phyloP scores from a whole-genome alignment of 306 rosid genomes.

The cucumber (Cucumis sativus) region Cucumber_9930_V3 NC_026660.2:10068501-10069000 shows the following conservation, averaged over 20 bases:
- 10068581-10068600: not conserved
- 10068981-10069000: conserved; percentile 17
- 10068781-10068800: conserved; percentile 52
- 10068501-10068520: not conserved
- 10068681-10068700: conserved; percentile 47
- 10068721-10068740: conserved; percentile 41
- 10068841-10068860: conserved; percentile 11
- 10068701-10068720: conserved; percentile 67
- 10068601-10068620: not conserved
- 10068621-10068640: not conserved
- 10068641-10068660: conserved; percentile 25
- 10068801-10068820: conserved; percentile 18
- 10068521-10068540: not conserved
- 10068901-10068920: conserved; percentile 6
- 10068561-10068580: not conserved
- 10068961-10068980: not conserved
- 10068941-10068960: conserved; percentile 30
- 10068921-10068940: conserved; percentile 14
- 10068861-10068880: not conserved
- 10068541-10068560: not conserved
- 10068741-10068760: conserved; percentile 25
- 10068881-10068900: not conserved
- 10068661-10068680: conserved; percentile 42
- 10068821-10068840: not conserved
- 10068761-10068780: conserved; percentile 62